Conservation (phyloP, 805 yeast genomes). For the Yarrowia keelungensis region DNA sequence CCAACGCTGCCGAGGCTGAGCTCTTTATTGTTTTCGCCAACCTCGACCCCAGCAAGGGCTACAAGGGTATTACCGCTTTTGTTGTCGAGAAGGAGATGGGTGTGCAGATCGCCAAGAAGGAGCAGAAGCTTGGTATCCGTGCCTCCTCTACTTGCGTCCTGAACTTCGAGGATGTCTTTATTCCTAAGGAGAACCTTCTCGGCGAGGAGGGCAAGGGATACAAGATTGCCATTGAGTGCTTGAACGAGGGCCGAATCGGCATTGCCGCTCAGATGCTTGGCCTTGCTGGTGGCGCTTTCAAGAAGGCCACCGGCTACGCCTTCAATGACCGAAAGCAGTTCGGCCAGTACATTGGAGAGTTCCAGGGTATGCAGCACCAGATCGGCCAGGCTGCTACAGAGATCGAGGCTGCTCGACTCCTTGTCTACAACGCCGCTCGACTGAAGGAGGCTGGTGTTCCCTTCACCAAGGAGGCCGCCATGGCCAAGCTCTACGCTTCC, state of each 20-base stretch:
- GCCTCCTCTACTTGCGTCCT: slow-evolving; percentile 56
- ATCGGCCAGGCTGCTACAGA: slow-evolving; percentile 55
- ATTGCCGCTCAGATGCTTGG: slow-evolving; percentile 58
- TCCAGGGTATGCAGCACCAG: slow-evolving; percentile 58
- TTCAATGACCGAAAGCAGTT: slow-evolving; percentile 54
- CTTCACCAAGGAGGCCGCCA: slow-evolving; percentile 56
- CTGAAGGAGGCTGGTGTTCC: slow-evolving; percentile 54
- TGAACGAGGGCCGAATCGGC: slow-evolving; percentile 57
- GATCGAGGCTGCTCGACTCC: slow-evolving; percentile 54
- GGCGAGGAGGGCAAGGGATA: slow-evolving; percentile 56
- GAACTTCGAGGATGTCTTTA: slow-evolving; percentile 52
- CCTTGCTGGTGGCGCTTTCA: slow-evolving; percentile 55
- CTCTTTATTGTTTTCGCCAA: slow-evolving; percentile 54
- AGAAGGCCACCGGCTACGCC: slow-evolving; percentile 52
- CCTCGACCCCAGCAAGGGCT: slow-evolving; percentile 53
- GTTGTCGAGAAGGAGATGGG: slow-evolving; percentile 55
- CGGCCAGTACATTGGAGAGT: slow-evolving; percentile 54
- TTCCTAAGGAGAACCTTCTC: slow-evolving; percentile 53
- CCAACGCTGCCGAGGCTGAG: slow-evolving; percentile 56
- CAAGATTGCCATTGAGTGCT: slow-evolving; percentile 55
- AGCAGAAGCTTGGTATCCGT: slow-evolving; percentile 54
- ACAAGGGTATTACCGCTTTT: slow-evolving; percentile 56
- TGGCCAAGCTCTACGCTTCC: slow-evolving; percentile 55
- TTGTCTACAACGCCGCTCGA: slow-evolving; percentile 56
- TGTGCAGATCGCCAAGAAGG: slow-evolving; percentile 54